Evolutionary conservation across 164 flowering plant genomes (phyloP).

Genomic region (Vitis rotundifolia): DNA sequence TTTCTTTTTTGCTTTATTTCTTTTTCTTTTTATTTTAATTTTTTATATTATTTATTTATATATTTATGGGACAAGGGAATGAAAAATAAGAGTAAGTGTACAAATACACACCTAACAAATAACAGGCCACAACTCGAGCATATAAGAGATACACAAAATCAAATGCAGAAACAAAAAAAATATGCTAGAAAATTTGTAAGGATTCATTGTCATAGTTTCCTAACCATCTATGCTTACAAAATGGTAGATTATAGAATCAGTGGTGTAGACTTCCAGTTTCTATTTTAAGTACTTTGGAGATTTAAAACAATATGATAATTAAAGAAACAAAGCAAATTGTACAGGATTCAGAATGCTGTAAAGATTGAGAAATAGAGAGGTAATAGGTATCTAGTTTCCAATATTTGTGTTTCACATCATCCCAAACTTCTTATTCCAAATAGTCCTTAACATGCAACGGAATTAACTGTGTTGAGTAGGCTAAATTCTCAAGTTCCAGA

Average conservation of each 20-base stretch:
- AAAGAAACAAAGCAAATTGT: not conserved
- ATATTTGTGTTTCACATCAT: conserved; percentile 92
- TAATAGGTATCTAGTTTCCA: conserved; percentile 97
- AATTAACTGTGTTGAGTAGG: conserved; percentile 80
- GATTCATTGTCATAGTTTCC: not conserved
- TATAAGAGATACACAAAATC: too few species aligned
- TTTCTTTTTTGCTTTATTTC: too few species aligned
- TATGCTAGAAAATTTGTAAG: too few species aligned
- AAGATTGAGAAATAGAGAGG: conserved; percentile 86
- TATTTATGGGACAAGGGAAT: too few species aligned
- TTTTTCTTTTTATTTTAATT: too few species aligned
- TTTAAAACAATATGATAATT: not conserved
- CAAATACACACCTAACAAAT: too few species aligned
- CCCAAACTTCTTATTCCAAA: conserved; percentile 81
- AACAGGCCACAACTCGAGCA: too few species aligned
- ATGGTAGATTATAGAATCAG: not conserved
- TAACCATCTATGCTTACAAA: not conserved
- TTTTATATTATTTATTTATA: too few species aligned
- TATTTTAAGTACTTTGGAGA: not conserved
- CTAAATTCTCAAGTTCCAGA: conserved; percentile 79
- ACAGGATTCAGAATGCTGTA: conserved; percentile 59
- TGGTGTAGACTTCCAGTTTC: not conserved
- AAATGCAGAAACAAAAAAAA: too few species aligned
- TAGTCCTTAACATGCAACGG: conserved; percentile 94
- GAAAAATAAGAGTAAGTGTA: too few species aligned